Evolutionary conservation across 495 filamentous ascomycete genomes (phyloP), one percentile per base, ranked within the genome.

Genomic region (Penicillium arizonense): DNA sequence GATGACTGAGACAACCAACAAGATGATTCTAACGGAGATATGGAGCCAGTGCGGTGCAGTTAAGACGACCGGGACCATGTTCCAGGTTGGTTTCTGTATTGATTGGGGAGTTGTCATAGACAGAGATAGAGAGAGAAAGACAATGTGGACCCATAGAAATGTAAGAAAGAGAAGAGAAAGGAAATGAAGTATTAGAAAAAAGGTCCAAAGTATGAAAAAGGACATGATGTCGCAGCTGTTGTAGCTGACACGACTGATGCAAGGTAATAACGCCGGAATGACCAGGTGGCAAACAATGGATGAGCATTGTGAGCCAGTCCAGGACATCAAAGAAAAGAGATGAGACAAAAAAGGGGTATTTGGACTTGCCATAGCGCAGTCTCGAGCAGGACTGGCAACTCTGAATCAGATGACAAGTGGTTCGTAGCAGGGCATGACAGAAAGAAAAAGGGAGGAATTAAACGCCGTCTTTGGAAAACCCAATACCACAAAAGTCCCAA

Each of bases 41-140:
- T 36, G 44, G 41, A 43, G 53, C 56, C 64, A 70, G 68, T 71
- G 43, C 67, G 55, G 57, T 64, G 46, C 68, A 71, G 30, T 61
- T 3, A 71, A 71, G 68, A 71, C 56, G 68, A 71, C 68, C 68
- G 40, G 63, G 48, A 46, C 21, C 34, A 42, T 33, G 16, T 11
- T 47, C 39, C 34, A 16, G 41, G 40, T 38, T 40, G n/a, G 18
- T 33, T 16, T 46, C 44, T 32, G 42, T 35, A 44, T 16, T 44
- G 54, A 56, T 34, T 40, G 34, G 16, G 40, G 37, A 35, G 35
- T 56, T 51, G 48, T 28, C 26, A 44, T 36, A 23, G 23, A 35
- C 11, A 18, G 35, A 50, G 5, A 45, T 34, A 47, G 18, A 34
- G 41, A 44, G 7, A n/a, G 18, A 18, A 1, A 18, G 18, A 18